Conservation (phyloP, 2,329 filamentous ascomycete genomes). For the Colletotrichum neosansevieriae region DNA sequence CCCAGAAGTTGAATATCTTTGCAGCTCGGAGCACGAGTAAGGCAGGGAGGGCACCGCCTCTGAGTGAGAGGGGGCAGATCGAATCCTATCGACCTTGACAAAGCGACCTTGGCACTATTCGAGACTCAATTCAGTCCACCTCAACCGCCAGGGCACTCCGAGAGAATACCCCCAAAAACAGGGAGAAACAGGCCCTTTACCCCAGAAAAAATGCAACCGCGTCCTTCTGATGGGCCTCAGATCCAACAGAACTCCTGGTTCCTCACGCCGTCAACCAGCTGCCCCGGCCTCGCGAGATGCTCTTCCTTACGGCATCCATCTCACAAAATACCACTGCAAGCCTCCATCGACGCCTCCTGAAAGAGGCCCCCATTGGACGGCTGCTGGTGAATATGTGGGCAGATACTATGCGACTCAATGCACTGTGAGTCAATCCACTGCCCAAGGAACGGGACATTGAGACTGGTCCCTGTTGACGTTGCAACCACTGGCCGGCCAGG, state of each 20-base stretch:
- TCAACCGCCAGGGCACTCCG: background rate
- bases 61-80: background rate
- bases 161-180: slow-evolving; percentile 9
- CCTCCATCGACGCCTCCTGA: slow-evolving; percentile 8
- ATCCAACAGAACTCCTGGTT: background rate
- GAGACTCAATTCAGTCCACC: background rate
- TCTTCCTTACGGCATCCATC: slow-evolving; percentile 15
- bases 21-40: slow-evolving; percentile 13
- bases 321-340: slow-evolving; percentile 13
- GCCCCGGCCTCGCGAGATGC: background rate
- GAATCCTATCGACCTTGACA: no score
- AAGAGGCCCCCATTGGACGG: slow-evolving; percentile 17
- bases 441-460: slow-evolving; percentile 28
- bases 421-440: slow-evolving; percentile 28
- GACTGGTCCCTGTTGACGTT: slow-evolving; percentile 25
- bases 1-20: background rate
- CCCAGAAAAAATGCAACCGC: slow-evolving; percentile 25
- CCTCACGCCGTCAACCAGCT: background rate
- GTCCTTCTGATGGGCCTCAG: background rate
- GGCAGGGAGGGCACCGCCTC: slow-evolving; percentile 6
- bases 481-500: slow-evolving; percentile 28
- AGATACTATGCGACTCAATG: slow-evolving; percentile 36
- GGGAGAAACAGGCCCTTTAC: slow-evolving; percentile 5
- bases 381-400: slow-evolving; percentile 12
- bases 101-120: no score